Conservation (phyloP, 2,329 filamentous ascomycete genomes). For the Talaromyces sp. region DNA sequence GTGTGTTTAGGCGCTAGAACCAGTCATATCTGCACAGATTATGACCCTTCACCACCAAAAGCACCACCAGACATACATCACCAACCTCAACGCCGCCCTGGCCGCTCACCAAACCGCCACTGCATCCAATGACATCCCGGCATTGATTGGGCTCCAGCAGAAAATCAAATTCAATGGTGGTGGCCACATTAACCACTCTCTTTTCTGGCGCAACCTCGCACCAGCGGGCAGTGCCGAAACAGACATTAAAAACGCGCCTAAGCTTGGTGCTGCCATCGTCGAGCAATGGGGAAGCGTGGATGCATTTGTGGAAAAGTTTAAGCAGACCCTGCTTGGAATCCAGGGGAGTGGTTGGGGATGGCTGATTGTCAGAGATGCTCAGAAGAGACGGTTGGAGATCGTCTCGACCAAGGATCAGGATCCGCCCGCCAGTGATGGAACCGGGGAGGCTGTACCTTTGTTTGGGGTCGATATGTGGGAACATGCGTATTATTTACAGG, state of each 20-base stretch:
- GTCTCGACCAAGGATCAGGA: conserved; percentile 85
- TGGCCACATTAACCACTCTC: conserved; percentile 86
- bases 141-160: conserved; percentile 62
- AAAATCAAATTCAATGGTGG: conserved; percentile 84
- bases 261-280: conserved; percentile 57
- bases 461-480: conserved; percentile 90
- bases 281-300: conserved; percentile 65
- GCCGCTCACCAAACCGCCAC: conserved; percentile 59
- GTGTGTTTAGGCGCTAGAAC: conserved; percentile 64
- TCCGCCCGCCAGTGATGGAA: conserved; percentile 31
- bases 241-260: conserved; percentile 48
- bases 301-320: conserved; percentile 62
- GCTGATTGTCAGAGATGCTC: conserved; percentile 60
- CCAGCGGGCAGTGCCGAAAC: conserved; percentile 57
- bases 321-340: conserved; percentile 60
- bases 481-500: conserved; percentile 84
- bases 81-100: conserved; percentile 73
- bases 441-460: conserved; percentile 57
- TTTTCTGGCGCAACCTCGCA: conserved; percentile 84
- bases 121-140: conserved; percentile 53
- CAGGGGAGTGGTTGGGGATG: conserved; percentile 88
- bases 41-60: conserved; percentile 94
- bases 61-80: conserved; percentile 91
- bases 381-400: conserved; percentile 54
- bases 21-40: conserved; percentile 73